These are phyloP conservation scores for Fusarium nisikadoi DNA, from an alignment of 2,329 filamentous ascomycete species.

Conservation along the genomic window DNA sequence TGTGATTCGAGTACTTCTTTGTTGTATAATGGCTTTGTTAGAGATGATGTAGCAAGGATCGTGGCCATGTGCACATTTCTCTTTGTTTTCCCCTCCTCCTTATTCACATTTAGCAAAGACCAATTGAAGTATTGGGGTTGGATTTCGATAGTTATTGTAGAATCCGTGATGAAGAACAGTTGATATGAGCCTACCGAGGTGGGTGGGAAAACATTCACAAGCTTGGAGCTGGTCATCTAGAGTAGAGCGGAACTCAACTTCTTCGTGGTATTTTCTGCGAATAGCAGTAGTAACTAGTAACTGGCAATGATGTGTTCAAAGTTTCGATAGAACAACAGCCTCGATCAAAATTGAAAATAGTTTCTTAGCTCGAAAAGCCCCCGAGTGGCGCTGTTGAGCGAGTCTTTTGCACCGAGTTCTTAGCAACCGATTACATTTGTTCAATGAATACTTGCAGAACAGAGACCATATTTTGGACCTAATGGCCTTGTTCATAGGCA, in stretches of 20 bases:
- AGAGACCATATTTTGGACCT: fast-evolving
- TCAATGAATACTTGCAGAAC: neutral
- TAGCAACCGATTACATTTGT: neutral
- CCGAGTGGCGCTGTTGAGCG: neutral
- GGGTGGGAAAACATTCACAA: neutral
- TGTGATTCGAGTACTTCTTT: neutral
- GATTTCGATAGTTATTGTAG: fast-evolving
- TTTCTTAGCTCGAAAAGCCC: neutral
- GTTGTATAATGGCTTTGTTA: neutral
- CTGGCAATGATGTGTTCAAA: fast-evolving
- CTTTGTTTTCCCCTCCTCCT: neutral
- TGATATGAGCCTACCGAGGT: neutral
- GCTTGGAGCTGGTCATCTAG: neutral
- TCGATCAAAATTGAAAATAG: neutral
- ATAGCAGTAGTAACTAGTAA: fast-evolving
- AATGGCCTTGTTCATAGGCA: neutral
- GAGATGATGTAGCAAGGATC: neutral
- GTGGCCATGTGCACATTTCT: neutral
- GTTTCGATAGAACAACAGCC: fast-evolving
- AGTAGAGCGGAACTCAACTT: neutral
- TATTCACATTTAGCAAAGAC: neutral
- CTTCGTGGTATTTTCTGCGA: neutral
- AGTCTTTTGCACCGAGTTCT: fast-evolving
- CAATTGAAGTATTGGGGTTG: neutral
- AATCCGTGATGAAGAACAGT: neutral